phyloP scores from a whole-genome alignment of 768 basidiomycete genomes.

The Tulasnella sp. region DNA sequence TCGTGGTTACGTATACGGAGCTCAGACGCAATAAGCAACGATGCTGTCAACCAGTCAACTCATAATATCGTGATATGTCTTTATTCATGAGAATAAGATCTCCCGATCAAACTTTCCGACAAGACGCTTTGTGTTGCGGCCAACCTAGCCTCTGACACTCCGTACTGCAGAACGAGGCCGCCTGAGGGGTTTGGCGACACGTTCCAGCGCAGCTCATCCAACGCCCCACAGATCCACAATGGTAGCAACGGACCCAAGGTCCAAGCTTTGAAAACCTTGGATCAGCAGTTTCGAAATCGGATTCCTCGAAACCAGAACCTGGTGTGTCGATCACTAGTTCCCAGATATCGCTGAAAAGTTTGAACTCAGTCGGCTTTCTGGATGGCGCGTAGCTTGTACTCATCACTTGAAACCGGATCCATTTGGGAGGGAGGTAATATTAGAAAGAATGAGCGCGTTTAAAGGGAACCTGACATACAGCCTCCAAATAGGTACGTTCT shows the following conservation, averaged over 20 bases:
- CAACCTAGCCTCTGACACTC: neutral
- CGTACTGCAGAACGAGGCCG: neutral
- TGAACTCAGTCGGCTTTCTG: constrained; percentile 33
- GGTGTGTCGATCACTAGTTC: constrained; percentile 40
- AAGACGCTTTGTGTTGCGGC: neutral
- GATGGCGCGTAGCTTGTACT: constrained; percentile 40
- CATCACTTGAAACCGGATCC: constrained; percentile 31
- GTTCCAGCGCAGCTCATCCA: constrained; percentile 40
- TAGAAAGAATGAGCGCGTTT: neutral
- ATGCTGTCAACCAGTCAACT: neutral
- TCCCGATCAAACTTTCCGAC: neutral
- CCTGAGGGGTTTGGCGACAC: neutral
- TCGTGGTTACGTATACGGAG: constrained; percentile 87
- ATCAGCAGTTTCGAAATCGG: constrained; percentile 39
- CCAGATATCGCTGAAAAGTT: constrained; percentile 42
- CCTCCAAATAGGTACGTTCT: constrained; percentile 43
- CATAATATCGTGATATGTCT: neutral
- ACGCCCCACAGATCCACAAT: constrained; percentile 38
- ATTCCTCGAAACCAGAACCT: constrained; percentile 39
- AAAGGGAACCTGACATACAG: constrained; percentile 21
- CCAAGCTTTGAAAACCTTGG: constrained; percentile 39
- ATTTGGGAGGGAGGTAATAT: too few species aligned
- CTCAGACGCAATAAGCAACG: constrained; percentile 69
- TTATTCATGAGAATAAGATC: neutral
- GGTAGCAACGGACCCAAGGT: constrained; percentile 43